Evolutionary conservation across 2,329 filamentous ascomycete species (phyloP).

Genomic region (Fusarium armeniacum): DNA sequence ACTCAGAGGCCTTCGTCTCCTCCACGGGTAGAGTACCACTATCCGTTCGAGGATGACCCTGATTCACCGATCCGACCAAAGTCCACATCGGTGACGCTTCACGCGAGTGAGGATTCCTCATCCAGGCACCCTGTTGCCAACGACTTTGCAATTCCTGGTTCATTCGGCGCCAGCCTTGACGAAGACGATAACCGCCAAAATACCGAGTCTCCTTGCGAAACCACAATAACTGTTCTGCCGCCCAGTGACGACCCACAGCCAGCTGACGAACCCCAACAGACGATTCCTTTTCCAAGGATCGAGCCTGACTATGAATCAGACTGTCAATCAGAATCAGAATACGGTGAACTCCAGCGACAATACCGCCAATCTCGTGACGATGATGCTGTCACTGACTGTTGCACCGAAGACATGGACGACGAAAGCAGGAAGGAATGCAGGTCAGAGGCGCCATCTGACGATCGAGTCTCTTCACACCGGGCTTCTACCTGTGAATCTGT

Average conservation of each 20-base stretch:
- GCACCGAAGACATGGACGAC: conserved; percentile 56
- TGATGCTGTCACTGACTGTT: conserved; percentile 54
- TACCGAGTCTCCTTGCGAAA: conserved; percentile 53
- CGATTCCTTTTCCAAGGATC: conserved; percentile 54
- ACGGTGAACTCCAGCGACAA: conserved; percentile 42
- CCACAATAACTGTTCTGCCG: conserved; percentile 65
- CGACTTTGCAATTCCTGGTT: conserved; percentile 47
- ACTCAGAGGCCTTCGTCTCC: conserved; percentile 38
- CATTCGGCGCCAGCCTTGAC: conserved; percentile 58
- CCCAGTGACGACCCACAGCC: conserved; percentile 51
- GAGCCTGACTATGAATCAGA: conserved; percentile 57
- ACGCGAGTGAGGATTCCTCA: conserved; percentile 45
- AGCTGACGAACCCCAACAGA: conserved; percentile 35
- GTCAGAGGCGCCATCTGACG: conserved; percentile 50
- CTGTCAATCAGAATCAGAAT: conserved; percentile 56
- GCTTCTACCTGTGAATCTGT: conserved; percentile 60
- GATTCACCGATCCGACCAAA: conserved; percentile 42
- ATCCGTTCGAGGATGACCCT: conserved; percentile 64
- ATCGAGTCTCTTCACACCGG: conserved; percentile 53
- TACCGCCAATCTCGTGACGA: conserved; percentile 51
- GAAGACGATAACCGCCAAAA: conserved; percentile 39
- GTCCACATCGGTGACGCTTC: conserved; percentile 14
- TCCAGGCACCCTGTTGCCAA: conserved; percentile 13
- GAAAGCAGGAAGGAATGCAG: conserved; percentile 49
- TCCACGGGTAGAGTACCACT: conserved; percentile 62